Evolutionary conservation across 2,329 filamentous ascomycete species (phyloP).

Genomic region (Elsinoe ampelina): DNA sequence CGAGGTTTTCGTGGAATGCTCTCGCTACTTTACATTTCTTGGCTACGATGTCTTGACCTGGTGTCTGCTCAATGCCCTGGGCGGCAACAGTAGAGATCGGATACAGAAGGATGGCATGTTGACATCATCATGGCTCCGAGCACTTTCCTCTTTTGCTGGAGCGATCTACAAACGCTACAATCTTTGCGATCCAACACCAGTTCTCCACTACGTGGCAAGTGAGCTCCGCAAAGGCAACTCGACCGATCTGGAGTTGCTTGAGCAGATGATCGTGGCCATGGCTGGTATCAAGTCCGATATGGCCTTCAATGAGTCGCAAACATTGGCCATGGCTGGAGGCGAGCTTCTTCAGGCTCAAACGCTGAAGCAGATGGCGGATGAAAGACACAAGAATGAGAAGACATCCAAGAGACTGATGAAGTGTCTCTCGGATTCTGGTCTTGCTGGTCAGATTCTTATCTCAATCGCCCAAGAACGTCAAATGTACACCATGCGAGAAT

Average conservation of each 20-base stretch:
- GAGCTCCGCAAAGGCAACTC: conserved; percentile 76
- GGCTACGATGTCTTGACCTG: conserved; percentile 91
- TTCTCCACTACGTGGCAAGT: conserved; percentile 81
- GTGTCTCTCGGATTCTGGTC: conserved; percentile 64
- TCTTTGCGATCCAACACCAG: conserved; percentile 70
- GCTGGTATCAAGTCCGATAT: conserved; percentile 80
- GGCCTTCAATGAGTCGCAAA: conserved; percentile 80
- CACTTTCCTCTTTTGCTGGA: conserved; percentile 81
- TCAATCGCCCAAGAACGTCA: conserved; percentile 85
- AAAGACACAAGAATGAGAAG: conserved; percentile 56
- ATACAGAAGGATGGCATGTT: conserved; percentile 59
- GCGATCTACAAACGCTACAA: conserved; percentile 81
- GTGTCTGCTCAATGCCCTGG: conserved; percentile 70
- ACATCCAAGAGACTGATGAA: conserved; percentile 73
- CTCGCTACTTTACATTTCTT: conserved; percentile 83
- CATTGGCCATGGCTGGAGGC: conserved; percentile 81
- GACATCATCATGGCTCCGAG: conserved; percentile 85
- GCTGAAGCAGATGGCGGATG: conserved; percentile 70
- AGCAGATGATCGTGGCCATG: conserved; percentile 87
- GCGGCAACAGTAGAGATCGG: conserved; percentile 47
- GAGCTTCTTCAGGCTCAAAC: conserved; percentile 70
- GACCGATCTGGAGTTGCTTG: conserved; percentile 82
- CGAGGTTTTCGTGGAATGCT: conserved; percentile 87
- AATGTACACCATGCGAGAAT: conserved; percentile 67
- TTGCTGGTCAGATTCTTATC: conserved; percentile 77